Conservation (phyloP, 176 grass and related monocot genomes). For the Musa acuminata region DNA sequence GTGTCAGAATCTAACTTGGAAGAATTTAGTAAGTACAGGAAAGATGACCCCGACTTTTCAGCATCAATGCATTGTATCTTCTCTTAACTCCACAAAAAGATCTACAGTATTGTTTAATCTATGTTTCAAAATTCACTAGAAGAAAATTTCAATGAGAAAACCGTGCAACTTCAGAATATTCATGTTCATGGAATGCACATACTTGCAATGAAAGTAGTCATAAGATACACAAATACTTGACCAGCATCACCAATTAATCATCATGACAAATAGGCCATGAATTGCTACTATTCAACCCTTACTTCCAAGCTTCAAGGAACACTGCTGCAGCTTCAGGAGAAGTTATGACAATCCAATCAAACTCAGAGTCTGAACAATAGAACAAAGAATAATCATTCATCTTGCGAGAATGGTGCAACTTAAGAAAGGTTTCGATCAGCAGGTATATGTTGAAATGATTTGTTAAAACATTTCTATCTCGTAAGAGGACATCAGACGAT, state of each 20-base stretch:
- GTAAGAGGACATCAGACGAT: not conserved
- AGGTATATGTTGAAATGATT: not conserved
- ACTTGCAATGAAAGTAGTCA: too few species aligned
- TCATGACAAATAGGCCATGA: constrained; percentile 1
- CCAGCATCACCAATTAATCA: not conserved
- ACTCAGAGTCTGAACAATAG: constrained; percentile 42
- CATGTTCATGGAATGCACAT: not conserved
- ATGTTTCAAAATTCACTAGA: not conserved
- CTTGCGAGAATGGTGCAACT: not conserved
- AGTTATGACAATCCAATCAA: constrained; percentile 88
- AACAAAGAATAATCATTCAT: not conserved
- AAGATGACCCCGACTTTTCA: too few species aligned
- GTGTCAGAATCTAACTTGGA: too few species aligned
- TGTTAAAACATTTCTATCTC: not conserved
- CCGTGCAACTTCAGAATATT: not conserved
- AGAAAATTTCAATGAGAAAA: not conserved
- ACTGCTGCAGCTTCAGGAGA: constrained; percentile 88
- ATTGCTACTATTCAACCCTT: constrained; percentile 36
- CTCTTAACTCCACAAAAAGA: too few species aligned
- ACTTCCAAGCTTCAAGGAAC: constrained; percentile 93
- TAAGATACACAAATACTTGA: not conserved
- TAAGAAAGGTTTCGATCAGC: not conserved
- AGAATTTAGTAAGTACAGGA: too few species aligned
- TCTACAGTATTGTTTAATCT: not conserved
- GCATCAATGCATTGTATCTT: too few species aligned